Evolutionary conservation across 768 basidiomycete species (phyloP), one percentile per base, ranked within the genome.

Genomic region (Leccinum disarticulatum): DNA sequence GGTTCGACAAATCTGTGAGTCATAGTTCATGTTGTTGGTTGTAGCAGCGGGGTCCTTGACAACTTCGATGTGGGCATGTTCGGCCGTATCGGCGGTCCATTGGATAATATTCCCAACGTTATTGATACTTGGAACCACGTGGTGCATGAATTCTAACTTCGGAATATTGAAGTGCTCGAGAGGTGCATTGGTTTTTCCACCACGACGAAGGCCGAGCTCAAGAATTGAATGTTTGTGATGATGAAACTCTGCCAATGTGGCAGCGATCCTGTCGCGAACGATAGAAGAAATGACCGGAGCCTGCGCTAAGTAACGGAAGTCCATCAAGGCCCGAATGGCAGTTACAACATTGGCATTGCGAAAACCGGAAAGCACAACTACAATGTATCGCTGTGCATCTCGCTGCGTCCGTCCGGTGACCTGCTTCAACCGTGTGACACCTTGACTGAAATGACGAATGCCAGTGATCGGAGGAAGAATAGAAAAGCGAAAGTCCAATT

Each of bases 21-120:
- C 9, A 11, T 56, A 56, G n/a, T 50, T 22, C 6, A 30, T 6
- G 4, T 56, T 10, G 27, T 56, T 56, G 10, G 27, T 56, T n/a
- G 17, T 47, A 64, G 74, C 58, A 54, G 64, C 5, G 47, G 43
- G 31, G 54, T 52, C 51, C 31, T 52, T 52, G 30, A 52, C 31
- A 4, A 35, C 51, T 22, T 52, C 13, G 6, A 28, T 56, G n/a
- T 56, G 49, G 1, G 49, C 13, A 6, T 57, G 56, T 30, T 57
- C 49, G 0, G 28, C 51, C 15, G 48, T 56, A 11, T 56, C 25
- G 0, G 35, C 55, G 7, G 48, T 36, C 55, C 55, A 56, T 6
- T 57, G 56, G 13, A 56, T 35, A 22, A 56, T 36, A 31, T 10
- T 50, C 14, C 48, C n/a, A 3, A 38, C 27, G 13, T 15, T n/a